Conservation (phyloP, 345 rosid genomes). For the Rhizophora mangle region DNA sequence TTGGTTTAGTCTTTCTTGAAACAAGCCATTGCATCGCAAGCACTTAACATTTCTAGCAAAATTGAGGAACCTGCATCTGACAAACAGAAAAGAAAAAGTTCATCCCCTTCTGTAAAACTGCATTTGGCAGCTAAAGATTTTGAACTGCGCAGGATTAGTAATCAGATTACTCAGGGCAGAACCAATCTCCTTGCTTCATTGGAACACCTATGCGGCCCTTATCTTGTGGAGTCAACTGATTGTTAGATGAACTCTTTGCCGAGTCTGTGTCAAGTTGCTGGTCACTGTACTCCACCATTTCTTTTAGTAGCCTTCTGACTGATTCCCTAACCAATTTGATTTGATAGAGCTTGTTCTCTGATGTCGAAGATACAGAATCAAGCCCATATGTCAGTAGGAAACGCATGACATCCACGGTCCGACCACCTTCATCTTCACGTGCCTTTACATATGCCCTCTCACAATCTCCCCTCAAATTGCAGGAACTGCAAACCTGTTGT, state of each 20-base stretch:
- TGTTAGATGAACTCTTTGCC: constrained; percentile 4
- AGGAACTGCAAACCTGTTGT: constrained; percentile 79
- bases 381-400: constrained; percentile 66
- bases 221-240: constrained; percentile 20
- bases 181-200: constrained; percentile 79
- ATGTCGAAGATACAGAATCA: constrained; percentile 41
- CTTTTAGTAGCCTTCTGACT: constrained; percentile 58
- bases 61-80: constrained; percentile 77
- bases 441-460: constrained; percentile 77
- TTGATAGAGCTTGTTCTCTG: constrained; percentile 58
- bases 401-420: constrained; percentile 85
- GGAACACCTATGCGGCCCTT: constrained; percentile 27
- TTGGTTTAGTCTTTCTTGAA: constrained; percentile 58
- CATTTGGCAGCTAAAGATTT: background rate
- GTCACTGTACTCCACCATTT: constrained; percentile 47
- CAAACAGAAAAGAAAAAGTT: background rate
- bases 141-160: background rate
- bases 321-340: constrained; percentile 65
- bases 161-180: constrained; percentile 60
- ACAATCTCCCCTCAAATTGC: constrained; percentile 81
- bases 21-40: constrained; percentile 57
- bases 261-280: constrained; percentile 31
- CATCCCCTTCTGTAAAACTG: background rate
- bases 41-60: constrained; percentile 81
- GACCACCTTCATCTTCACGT: constrained; percentile 57